Evolutionary conservation across 1,139 yeast species (phyloP).

Genomic region (Ogataea hybrid): DNA sequence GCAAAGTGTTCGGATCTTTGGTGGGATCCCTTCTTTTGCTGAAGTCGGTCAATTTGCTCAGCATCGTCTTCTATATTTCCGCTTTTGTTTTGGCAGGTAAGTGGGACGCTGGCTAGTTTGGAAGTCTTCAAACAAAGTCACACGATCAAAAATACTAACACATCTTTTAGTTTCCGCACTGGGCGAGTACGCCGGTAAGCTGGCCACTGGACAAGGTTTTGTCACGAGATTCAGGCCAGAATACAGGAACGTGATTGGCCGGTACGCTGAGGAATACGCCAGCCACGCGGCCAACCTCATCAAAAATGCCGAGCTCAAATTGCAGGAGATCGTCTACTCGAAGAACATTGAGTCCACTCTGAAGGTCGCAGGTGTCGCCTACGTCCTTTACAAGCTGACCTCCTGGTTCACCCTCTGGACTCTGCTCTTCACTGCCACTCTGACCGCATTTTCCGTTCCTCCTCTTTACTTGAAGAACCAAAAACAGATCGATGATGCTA

Average conservation of each 20-base stretch:
- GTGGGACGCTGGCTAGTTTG: constrained; percentile 25
- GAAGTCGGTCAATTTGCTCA: constrained; percentile 68
- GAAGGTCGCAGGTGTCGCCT: constrained; percentile 67
- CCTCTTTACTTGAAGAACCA: constrained; percentile 71
- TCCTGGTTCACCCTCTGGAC: constrained; percentile 75
- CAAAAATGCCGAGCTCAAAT: constrained; percentile 44
- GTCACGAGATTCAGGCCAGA: constrained; percentile 64
- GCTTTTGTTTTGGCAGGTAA: constrained; percentile 41
- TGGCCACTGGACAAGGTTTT: constrained; percentile 68
- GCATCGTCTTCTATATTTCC: constrained; percentile 59
- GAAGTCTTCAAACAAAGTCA: background rate
- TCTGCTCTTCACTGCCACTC: constrained; percentile 53
- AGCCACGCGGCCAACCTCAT: constrained; percentile 45
- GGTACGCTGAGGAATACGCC: constrained; percentile 40
- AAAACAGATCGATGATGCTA: constrained; percentile 75
- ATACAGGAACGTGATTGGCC: constrained; percentile 35
- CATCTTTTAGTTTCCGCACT: constrained; percentile 50
- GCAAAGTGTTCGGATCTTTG: constrained; percentile 68
- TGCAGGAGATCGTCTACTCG: constrained; percentile 63
- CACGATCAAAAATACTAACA: constrained; percentile 16
- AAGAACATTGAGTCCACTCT: constrained; percentile 67
- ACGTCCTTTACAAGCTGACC: constrained; percentile 68
- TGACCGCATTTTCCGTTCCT: constrained; percentile 74
- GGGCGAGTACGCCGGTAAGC: constrained; percentile 66
- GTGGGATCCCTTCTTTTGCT: constrained; percentile 58